Evolutionary conservation across 208 protist genomes (phyloP), one percentile per base, ranked within the genome.

Genomic region (Strigomonas galati): DNA sequence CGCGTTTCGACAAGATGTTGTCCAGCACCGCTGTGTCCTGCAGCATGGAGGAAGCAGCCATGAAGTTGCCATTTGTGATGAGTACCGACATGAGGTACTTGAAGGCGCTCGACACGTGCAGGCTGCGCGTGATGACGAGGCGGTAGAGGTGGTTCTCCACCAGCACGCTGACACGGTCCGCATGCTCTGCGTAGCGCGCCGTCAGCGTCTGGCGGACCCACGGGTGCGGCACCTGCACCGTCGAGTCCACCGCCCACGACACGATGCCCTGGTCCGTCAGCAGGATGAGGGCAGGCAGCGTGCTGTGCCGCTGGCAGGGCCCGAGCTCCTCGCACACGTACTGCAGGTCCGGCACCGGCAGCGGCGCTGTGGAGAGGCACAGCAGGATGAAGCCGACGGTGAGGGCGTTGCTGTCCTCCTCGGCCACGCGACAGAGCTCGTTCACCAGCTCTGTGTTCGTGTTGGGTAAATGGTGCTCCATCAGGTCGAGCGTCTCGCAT

Each of bases 281-380:
- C 68, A 87, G 67, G 21, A 91, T 66, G 63, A 93, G 64, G 21
- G 83, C 55, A 19, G 84, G 84, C 26, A 92, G 58, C 31, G 85
- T 81, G 14, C 78, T 89, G 53, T 91, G 70, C 32, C 75, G 76
- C 26, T 72, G 66, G 57, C 86, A 92, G 31, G 76, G 73, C 10
- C 79, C 82, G 26, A 95, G 76, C 51, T 85, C 80, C 69, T 95
- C 89, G 64, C 86, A 92, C 19, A 95, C 75, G 62, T 76, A 82
- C 35, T 85, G 71, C 35, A 95, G 70, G 56, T 93, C 89, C 27
- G 82, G 76, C 15, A 84, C 75, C 6, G 85, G 76, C 28, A 95
- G 68, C 3, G 89, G 80, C 4, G 79, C 53, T 23, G 78, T 58
- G 37, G 71, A 67, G 23, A 93, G 74, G 49, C 78, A 71, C 21